Conservation (phyloP, 352 stramenopile species). For the Blastocystis sp. region DNA sequence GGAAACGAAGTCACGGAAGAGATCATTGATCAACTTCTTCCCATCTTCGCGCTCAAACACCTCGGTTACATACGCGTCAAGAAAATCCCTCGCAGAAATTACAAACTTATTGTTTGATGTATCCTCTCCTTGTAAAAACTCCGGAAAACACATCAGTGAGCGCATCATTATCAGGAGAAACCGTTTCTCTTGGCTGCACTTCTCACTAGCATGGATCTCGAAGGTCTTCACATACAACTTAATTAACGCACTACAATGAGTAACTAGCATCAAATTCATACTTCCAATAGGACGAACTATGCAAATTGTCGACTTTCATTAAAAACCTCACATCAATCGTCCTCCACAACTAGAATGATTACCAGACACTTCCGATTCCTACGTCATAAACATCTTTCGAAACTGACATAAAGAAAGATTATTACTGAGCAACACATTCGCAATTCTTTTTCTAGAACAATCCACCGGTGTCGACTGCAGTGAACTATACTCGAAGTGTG, state of each 20-base stretch:
- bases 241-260: background rate
- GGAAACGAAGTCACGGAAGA: background rate
- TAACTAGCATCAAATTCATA: background rate
- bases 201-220: background rate
- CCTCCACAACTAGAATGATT: constrained; percentile 5
- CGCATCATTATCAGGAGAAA: constrained; percentile 16
- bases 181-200: background rate
- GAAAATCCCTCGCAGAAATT: background rate
- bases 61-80: background rate
- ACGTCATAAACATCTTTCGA: background rate
- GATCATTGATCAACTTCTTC: background rate
- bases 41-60: background rate
- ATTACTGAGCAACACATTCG: background rate
- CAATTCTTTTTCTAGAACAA: too few relatives aligned
- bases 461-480: too few relatives aligned
- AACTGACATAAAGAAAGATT: background rate
- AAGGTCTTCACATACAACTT: background rate
- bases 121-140: background rate
- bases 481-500: too few relatives aligned
- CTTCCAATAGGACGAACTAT: constrained; percentile 8
- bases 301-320: background rate
- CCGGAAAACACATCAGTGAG: background rate
- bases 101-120: background rate
- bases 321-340: constrained; percentile 1
- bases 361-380: background rate